These are phyloP conservation scores for Phaeomoniella chlamydospora DNA, from an alignment of 2,329 filamentous ascomycete species.

Conservation along the genomic window DNA sequence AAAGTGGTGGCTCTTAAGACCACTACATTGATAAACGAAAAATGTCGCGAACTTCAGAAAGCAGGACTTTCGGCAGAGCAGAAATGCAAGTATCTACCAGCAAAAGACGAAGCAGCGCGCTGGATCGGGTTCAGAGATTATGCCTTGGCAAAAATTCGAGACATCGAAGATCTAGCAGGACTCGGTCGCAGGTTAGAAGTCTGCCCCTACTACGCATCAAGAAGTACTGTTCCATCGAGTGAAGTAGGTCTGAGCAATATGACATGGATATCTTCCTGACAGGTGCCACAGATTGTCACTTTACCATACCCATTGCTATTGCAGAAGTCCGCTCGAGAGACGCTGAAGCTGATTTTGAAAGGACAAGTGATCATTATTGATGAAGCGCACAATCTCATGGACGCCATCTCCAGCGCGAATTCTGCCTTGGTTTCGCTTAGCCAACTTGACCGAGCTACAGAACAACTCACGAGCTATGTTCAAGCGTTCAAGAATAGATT, in stretches of 20 bases:
- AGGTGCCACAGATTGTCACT: slow-evolving; percentile 53
- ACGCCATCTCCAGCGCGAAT: slow-evolving; percentile 77
- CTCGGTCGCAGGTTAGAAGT: slow-evolving; percentile 67
- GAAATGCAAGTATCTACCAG: slow-evolving; percentile 64
- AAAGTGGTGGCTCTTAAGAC: slow-evolving; percentile 56
- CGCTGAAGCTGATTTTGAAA: slow-evolving; percentile 72
- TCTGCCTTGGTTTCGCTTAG: slow-evolving; percentile 60
- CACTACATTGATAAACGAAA: slow-evolving; percentile 78
- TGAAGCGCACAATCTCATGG: slow-evolving; percentile 96
- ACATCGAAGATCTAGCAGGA: slow-evolving; percentile 79
- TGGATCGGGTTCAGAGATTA: slow-evolving; percentile 75
- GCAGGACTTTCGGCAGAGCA: slow-evolving; percentile 45
- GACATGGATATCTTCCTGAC: slow-evolving; percentile 4
- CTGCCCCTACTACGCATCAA: slow-evolving; percentile 93
- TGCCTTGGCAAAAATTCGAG: slow-evolving; percentile 67
- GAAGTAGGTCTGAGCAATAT: slow-evolving; percentile 36
- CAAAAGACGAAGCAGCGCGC: slow-evolving; percentile 56
- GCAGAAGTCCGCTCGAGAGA: slow-evolving; percentile 75
- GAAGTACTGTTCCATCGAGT: slow-evolving; percentile 64
- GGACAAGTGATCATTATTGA: slow-evolving; percentile 89
- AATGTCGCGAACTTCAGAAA: slow-evolving; percentile 81
- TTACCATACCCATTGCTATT: slow-evolving; percentile 83
- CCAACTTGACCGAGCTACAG: slow-evolving; percentile 58
- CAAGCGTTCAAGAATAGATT: slow-evolving; percentile 77
- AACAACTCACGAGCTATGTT: slow-evolving; percentile 68